Evolutionary conservation across 768 basidiomycete genomes (phyloP), one percentile per base, ranked within the genome.

Genomic region (Tricholomella constricta): DNA sequence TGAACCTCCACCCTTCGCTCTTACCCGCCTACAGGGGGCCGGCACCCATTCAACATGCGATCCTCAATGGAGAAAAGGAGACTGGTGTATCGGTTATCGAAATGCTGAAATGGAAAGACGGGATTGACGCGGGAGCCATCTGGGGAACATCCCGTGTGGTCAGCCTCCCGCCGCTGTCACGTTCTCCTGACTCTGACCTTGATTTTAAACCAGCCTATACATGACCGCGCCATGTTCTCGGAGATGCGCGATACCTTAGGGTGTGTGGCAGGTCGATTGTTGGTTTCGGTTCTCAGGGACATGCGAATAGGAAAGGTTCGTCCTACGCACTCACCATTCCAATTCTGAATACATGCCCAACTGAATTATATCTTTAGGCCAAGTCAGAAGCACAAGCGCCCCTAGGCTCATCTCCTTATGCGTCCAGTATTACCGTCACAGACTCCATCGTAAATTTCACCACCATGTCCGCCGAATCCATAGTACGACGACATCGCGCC

Each of bases 1-100:
- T 98, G 32, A 97, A 98, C 62, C 83, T 98, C 6, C 94, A 98
- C 62, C 93, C 94, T 0, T 95, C 94, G 31, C 72, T 93, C 0
- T 78, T 98, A 29, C 94, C 94, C 0, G 74, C 78, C 23, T 94
- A 91, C 66, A 84, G 94, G n/a, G 94, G 94, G 0, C 84, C 94
- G 8, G 91, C 93, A 2, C 94, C 94, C 0, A 90, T 98, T 34
- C 94, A 97, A 62, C 88, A 85, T 61, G 79, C 87, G 0, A 75
- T 98, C 35, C 70, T 90, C 38, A 83, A 86, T 54, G 84, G 82
- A 2, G 85, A 85, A 45, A 63, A 62, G 5, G 77, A 81, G 55
- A 91, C 89, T 0, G 94, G 92, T 0, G 92, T 96, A 1, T 89
- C 84, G 53, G 78, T 98, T 2, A 84, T 88, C 53, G 80, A 86